phyloP scores from a whole-genome alignment of 75 land plant genomes.

The Cunninghamia lanceolata region DNA sequence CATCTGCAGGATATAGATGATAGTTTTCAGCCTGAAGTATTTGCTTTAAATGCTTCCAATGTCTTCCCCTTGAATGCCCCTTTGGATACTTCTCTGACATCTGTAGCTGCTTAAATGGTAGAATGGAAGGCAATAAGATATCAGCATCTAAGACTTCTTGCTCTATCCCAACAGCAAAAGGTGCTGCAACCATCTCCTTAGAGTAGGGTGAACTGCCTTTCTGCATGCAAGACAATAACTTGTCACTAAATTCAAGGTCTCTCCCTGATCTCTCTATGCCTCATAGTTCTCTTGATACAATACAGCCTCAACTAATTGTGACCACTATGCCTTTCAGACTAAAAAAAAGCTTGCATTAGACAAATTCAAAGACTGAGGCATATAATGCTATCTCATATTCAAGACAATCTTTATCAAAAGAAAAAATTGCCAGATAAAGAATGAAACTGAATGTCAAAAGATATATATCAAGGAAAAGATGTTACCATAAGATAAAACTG shows the following conservation, averaged over 20 bases:
- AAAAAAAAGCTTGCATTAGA: too few species aligned
- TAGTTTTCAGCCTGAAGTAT: too few species aligned
- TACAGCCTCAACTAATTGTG: not conserved
- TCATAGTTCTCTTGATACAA: not conserved
- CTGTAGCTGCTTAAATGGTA: constrained; percentile 75
- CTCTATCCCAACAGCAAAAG: constrained; percentile 39
- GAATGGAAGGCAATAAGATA: constrained; percentile 57
- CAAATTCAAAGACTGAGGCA: too few species aligned
- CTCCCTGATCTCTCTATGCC: not conserved
- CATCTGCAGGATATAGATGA: too few species aligned
- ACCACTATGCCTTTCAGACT: not conserved
- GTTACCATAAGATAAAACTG: not conserved
- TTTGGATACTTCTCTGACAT: constrained; percentile 86
- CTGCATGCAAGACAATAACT: not conserved
- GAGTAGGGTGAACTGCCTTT: constrained; percentile 7
- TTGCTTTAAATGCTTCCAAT: too few species aligned
- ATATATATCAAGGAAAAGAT: not conserved
- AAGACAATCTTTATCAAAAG: not conserved
- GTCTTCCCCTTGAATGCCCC: too few species aligned
- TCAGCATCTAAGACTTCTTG: constrained; percentile 63
- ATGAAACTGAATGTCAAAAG: not conserved
- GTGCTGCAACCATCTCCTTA: constrained; percentile 1
- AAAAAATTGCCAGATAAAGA: not conserved
- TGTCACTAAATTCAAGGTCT: not conserved
- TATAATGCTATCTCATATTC: not conserved